Evolutionary conservation across 345 rosid genomes (phyloP), one percentile per base, ranked within the genome.

Genomic region (Eucalyptus viminalis): DNA sequence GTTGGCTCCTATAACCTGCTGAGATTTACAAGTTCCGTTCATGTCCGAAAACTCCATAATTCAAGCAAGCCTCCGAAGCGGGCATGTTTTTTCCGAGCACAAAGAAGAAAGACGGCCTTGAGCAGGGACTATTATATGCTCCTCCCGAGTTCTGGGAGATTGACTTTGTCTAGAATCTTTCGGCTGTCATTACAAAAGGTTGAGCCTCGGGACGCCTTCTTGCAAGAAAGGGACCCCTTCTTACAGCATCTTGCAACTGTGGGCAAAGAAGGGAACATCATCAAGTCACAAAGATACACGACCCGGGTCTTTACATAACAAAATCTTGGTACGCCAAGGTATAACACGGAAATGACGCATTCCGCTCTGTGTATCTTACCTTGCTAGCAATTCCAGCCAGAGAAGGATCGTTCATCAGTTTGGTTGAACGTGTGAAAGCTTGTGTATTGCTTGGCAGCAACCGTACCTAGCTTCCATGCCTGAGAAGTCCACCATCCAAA

Each of bases 201-300:
- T 91, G 93, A 51, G 97, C 95, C 43, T 94, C 96, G 29, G 51
- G 87, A 53, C 89, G 88, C 92, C 91, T 94, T 88, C 92, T 93
- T 19, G 94, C 87, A 21, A 94, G 92, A 88, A 95, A 97, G 11
- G 99, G 99, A 85, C 98, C 99, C 88, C 93, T 97, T 88, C 92
- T 90, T 87, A 97, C 97, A 89, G 98, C 96, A 93, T 95, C 99
- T 88, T 94, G 95, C 93, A 97, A 92, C 99, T 97, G 96, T 91
- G 96, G 90, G 90, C 27, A 89, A 19, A 86, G 34, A 88, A 17
- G 49, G 53, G 69, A 86, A 16, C 80, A 67, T 67, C 80, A n/a
- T 67, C 80, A 67, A 67, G 43, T 67, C 80, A 11, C 40, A 31
- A 67, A 67, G 19, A 67, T 67, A 67, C 80, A 17, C 3, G 22